Evolutionary conservation across 129 eudicot genomes (phyloP), one percentile per base, ranked within the genome.

Genomic region (Silybum marianum): DNA sequence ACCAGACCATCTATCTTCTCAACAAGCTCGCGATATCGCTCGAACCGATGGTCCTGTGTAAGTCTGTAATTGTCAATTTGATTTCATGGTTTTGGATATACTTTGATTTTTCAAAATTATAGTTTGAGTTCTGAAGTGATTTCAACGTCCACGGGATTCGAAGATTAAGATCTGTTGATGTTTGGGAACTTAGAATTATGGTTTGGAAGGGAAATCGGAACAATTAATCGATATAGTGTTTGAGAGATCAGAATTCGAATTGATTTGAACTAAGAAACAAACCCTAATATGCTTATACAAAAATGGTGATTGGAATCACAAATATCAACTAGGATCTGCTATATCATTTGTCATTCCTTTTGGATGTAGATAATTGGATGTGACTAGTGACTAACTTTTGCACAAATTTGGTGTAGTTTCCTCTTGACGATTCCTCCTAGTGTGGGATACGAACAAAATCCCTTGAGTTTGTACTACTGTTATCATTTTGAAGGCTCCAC

Each of bases 371-470:
- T 8, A 13, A 65, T 19, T 46, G 10, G 25, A 26, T 75, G 42
- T 21, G 23, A 32, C 36, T n/a, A 40, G 0, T 1, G 70, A 44
- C 60, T 30, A 72, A 83, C 70, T 46, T 71, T 25, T 16, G 54
- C 25, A 78, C 62, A 42, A 58, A 58, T 28, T n/a, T 82, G 70
- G 13, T 86, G 82, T 84, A 95, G 99, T 75, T 88, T 85, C 76
- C 92, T 95, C 40, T 86, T 95, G 93, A 92, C 98, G 9, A 89
- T 95, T 74, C 99, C 99, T 83, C 97, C 97, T 26, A 95, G 99
- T 42, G 94, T 93, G 72, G 98, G 99, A 79, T 95, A 95, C 78
- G 97, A 87, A 67, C 99, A 95, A 68, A 95, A 95, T 84, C 99
- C 98, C 4, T 78, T 95, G 88, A 95, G 97, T 81, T 24, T 95